phyloP scores from a whole-genome alignment of 2,329 filamentous ascomycete genomes.

The Lithohypha guttulata region DNA sequence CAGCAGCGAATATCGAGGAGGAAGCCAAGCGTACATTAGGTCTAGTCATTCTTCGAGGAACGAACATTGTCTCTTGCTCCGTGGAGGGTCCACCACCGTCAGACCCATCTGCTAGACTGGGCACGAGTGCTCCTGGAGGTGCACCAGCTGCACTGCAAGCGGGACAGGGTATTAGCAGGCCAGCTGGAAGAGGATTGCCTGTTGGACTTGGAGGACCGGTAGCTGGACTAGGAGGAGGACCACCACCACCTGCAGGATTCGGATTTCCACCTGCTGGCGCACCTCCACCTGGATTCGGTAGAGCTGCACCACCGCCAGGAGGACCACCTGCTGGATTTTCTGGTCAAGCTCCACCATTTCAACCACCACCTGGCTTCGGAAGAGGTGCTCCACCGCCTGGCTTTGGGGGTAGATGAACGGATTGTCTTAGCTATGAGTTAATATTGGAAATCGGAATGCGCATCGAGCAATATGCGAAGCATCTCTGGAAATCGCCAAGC shows the following conservation, averaged over 20 bases:
- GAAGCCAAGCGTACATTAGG: slow-evolving; percentile 98
- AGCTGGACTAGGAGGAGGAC: slow-evolving; percentile 72
- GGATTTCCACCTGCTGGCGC: slow-evolving; percentile 40
- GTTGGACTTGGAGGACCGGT: slow-evolving; percentile 81
- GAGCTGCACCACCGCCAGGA: slow-evolving; percentile 39
- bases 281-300: slow-evolving; percentile 41
- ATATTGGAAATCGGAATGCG: too few species aligned
- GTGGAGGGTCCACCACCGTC: slow-evolving; percentile 93
- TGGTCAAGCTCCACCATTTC: slow-evolving; percentile 9
- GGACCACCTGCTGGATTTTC: slow-evolving; percentile 12
- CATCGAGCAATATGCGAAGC: too few species aligned
- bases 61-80: slow-evolving; percentile 86
- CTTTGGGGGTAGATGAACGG: slow-evolving; percentile 34
- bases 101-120: slow-evolving; percentile 81
- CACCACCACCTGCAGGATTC: slow-evolving; percentile 44
- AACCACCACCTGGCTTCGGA: slow-evolving; percentile 12
- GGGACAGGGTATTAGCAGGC: slow-evolving; percentile 81
- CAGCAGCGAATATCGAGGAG: slow-evolving; percentile 53
- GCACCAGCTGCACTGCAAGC: slow-evolving; percentile 54
- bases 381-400: slow-evolving; percentile 35
- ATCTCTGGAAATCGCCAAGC: too few species aligned
- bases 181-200: slow-evolving; percentile 74
- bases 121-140: slow-evolving; percentile 60
- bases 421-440: too few species aligned
- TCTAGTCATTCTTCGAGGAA: slow-evolving; percentile 85